phyloP scores from a whole-genome alignment of 176 grass and related monocot genomes.

The Oryza officinalis region DNA sequence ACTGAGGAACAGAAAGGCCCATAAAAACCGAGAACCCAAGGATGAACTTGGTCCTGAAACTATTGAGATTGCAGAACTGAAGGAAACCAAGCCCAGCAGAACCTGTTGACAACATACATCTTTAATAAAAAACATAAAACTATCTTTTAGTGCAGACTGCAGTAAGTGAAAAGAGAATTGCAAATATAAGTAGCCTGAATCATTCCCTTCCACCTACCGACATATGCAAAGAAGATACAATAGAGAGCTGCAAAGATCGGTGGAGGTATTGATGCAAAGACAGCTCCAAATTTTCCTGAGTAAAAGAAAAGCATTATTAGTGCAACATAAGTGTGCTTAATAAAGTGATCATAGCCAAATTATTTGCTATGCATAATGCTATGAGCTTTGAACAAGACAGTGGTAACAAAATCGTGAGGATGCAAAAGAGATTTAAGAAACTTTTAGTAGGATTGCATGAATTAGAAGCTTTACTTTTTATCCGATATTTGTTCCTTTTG shows the following conservation, averaged over 20 bases:
- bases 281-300: slow-evolving; percentile 98
- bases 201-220: slow-evolving; percentile 62
- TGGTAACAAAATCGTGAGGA: background rate
- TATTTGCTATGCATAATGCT: background rate
- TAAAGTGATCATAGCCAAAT: background rate
- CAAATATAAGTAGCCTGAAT: background rate
- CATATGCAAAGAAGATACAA: slow-evolving; percentile 99
- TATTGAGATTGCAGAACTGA: slow-evolving; percentile 99
- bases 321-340: background rate
- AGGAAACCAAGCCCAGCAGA: slow-evolving; percentile 86
- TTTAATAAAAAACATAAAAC: slow-evolving; percentile 14
- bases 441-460: background rate
- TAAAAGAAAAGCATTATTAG: slow-evolving; percentile 14
- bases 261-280: slow-evolving; percentile 94
- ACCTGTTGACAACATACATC: slow-evolving; percentile 58
- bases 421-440: background rate
- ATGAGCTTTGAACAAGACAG: background rate
- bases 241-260: slow-evolving; percentile 95
- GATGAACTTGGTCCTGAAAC: slow-evolving; percentile 97
- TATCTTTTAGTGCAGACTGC: background rate
- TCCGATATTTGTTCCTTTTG: background rate
- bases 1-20: slow-evolving; percentile 96
- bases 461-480: background rate
- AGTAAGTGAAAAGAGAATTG: background rate
- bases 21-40: slow-evolving; percentile 92